Conservation (phyloP, 176 grass and related monocot genomes). For the Ananas comosus region DNA sequence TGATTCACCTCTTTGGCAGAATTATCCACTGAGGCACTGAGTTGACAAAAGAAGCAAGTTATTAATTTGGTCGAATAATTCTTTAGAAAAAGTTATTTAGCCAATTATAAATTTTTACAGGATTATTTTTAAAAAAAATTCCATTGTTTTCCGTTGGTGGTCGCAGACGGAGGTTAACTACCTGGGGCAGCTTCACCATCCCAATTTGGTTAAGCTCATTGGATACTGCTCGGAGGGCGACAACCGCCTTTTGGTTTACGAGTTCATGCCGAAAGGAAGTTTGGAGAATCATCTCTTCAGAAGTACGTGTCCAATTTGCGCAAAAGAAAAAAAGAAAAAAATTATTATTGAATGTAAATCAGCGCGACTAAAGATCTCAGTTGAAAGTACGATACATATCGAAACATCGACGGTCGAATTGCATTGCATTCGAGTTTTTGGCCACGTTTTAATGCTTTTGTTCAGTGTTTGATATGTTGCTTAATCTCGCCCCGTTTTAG, state of each 20-base stretch:
- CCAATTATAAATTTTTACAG: too few species aligned
- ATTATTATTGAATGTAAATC: neutral
- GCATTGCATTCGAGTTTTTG: too few species aligned
- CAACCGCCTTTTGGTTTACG: conserved; percentile 20
- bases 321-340: neutral
- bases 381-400: too few species aligned
- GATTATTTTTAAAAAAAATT: too few species aligned
- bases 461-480: neutral
- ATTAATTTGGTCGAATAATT: too few species aligned
- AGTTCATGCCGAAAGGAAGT: conserved; percentile 27
- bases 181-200: conserved; percentile 27
- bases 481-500: conserved; percentile 26
- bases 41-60: too few species aligned
- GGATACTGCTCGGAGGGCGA: conserved; percentile 25
- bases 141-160: neutral
- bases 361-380: too few species aligned
- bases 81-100: too few species aligned
- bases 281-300: conserved; percentile 27
- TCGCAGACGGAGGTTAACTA: conserved; percentile 26
- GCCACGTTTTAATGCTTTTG: neutral
- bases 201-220: conserved; percentile 29
- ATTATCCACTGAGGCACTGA: too few species aligned
- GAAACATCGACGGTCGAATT: too few species aligned
- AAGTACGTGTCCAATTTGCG: conserved; percentile 12
- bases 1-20: too few species aligned